Base-by-base conservation (phyloP, 83 land plant genomes). In the Isoetes engelmannii region DNA sequence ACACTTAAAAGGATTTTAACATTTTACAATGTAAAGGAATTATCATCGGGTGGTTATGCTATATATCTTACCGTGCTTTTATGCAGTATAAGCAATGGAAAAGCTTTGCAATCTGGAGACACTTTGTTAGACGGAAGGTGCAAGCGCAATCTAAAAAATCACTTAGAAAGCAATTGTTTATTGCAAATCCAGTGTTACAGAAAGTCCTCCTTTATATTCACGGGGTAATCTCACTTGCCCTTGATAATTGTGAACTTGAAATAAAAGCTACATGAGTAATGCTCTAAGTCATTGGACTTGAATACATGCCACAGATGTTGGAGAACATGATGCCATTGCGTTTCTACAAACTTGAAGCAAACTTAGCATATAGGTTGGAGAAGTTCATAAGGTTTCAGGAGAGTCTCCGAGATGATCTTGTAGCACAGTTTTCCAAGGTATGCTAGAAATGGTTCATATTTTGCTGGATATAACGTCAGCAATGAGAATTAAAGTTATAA, bases 71-170 rank as follows among this genome's bases (percentile, higher is more conserved):
- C 13, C 55, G 55, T 3, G 17, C 5, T 4, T 0, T 28, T 46
- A 6, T 61, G 44, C 48, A 73, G 77, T 77, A 77, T 19, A 77
- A 77, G 45, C 19, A 67, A 41, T 77, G 80, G 80, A 77, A 54
- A 61, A 61, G 61, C 28, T 77, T 76, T 76, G 71, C 63, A 5
- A 68, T 77, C 6, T 73, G 80, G 77, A 73, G 68, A 50, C 77
- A 67, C 21, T 73, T 60, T 68, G 68, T 77, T 0, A 77, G 79
- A 43, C 17, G 64, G 53, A 77, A 72, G 21, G 61, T 61, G 15
- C 67, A 72, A 18, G 20, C 44, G 12, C 6, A 48, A 15, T 62
- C 69, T 37, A 41, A 48, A 6, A 21, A 18, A 4, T 9, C n/a
- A 10, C 54, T 77, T 10, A 5, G 10, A 59, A 72, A 72, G 12